Conservation (phyloP, 441 rosid genomes). For the Hura crepitans region DNA sequence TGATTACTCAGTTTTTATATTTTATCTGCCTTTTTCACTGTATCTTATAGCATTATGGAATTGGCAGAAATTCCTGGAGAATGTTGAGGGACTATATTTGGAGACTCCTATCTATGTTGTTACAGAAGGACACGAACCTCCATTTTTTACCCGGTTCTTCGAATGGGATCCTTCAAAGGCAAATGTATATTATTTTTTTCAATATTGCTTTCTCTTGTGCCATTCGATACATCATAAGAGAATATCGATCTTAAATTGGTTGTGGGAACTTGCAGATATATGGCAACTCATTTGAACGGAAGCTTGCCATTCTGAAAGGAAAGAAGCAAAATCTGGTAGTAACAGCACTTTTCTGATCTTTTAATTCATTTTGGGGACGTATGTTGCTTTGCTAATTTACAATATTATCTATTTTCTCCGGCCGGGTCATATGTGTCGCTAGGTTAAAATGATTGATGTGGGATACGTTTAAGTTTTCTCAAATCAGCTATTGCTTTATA, state of each 20-base stretch:
- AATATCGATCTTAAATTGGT: background rate
- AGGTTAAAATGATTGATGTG: too few relatives aligned
- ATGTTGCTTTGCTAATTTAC: too few relatives aligned
- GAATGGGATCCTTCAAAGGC: conserved; percentile 79
- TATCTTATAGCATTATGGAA: conserved; percentile 20
- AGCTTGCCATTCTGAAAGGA: conserved; percentile 71
- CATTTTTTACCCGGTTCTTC: conserved; percentile 76
- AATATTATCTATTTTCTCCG: too few relatives aligned
- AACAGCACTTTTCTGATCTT: conserved; percentile 27
- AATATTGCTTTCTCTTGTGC: background rate
- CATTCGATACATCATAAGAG: background rate
- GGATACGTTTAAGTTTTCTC: too few relatives aligned
- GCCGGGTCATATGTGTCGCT: too few relatives aligned
- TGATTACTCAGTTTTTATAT: conserved; percentile 4
- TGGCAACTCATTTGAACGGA: conserved; percentile 90
- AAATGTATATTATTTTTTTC: conserved; percentile 43
- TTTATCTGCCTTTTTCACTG: background rate
- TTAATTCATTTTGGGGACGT: too few relatives aligned
- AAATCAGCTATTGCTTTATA: too few relatives aligned
- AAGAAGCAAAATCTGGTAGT: conserved; percentile 52
- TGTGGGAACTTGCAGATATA: conserved; percentile 49
- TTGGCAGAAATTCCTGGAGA: conserved; percentile 71
- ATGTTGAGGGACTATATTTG: conserved; percentile 52
- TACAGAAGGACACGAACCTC: conserved; percentile 76
- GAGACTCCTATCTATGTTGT: conserved; percentile 70